Evolutionary conservation across 371 early-diverging fungal genomes (phyloP).

Genomic region (Cokeromyces recurvatus): DNA sequence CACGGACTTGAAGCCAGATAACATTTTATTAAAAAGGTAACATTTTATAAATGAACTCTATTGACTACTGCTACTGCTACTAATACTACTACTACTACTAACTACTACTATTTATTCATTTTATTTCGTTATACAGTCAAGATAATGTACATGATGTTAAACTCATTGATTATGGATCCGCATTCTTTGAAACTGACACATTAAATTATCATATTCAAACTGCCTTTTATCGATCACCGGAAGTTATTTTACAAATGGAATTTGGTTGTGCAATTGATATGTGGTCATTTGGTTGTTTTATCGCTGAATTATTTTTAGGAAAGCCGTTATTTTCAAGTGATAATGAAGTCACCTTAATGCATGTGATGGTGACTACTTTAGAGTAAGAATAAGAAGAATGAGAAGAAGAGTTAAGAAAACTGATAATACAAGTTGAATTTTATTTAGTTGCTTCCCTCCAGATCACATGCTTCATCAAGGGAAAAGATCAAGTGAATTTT

Average conservation of each 20-base stretch:
- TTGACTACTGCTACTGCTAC: too few relatives aligned
- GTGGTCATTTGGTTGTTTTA: slow-evolving; percentile 99
- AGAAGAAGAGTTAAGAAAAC: not conserved
- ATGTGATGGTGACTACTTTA: slow-evolving; percentile 82
- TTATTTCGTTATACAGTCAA: not conserved
- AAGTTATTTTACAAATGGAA: slow-evolving; percentile 90
- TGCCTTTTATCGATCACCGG: slow-evolving; percentile 96
- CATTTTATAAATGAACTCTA: too few relatives aligned
- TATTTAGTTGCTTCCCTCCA: slow-evolving; percentile 9
- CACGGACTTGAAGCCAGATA: slow-evolving; percentile 98
- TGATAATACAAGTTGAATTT: not conserved
- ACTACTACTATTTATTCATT: too few relatives aligned
- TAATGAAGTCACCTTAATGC: slow-evolving; percentile 86
- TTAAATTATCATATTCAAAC: slow-evolving; percentile 94
- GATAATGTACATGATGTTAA: slow-evolving; percentile 83
- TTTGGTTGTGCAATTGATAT: slow-evolving; percentile 95
- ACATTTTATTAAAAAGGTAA: slow-evolving; percentile 87
- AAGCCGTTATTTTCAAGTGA: slow-evolving; percentile 90
- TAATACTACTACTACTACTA: too few relatives aligned
- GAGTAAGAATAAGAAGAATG: slow-evolving; percentile 46
- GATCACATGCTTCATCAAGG: slow-evolving; percentile 10
- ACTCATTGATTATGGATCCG: slow-evolving; percentile 98
- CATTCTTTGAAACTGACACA: slow-evolving; percentile 76
- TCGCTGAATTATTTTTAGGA: slow-evolving; percentile 94
- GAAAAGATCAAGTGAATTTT: not conserved